Evolutionary conservation across 2,329 filamentous ascomycete genomes (phyloP), one percentile per base, ranked within the genome.

Genomic region (Gnomoniopsis smithogilvyi): DNA sequence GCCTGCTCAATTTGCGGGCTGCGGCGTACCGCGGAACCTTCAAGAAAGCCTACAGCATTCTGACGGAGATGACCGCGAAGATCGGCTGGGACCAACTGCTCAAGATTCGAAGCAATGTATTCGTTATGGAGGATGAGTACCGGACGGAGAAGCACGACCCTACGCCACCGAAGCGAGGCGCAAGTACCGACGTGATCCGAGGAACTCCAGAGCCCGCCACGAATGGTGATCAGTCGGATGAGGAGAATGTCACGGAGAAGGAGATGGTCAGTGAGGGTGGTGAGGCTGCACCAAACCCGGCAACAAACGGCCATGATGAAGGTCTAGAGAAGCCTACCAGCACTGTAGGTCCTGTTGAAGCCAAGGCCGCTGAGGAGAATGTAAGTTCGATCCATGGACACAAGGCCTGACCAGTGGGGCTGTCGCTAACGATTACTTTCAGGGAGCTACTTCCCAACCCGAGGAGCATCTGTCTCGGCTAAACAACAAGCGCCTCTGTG

Each of bases 51-150:
- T 99, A 99, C 76, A 88, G 88, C 64, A 89, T 99, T 36, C 80
- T 99, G 62, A 98, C 95, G 0, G 94, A 97, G 71, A 94, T 99
- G 79, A 96, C 94, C 0, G 89, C 92, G 62, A 94, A 95, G 74
- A 97, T 99, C 67, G 95, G 95, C 43, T 99, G 95, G 95, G 95
- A 99, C 67, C 92, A 97, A 70, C 81, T 99, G 22, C 79, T 99
- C 54, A 96, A 92, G 74, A 96, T 96, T 68, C 85, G 95, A 66
- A 98, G 94, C 76, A 93, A 94, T 63, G 95, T 99, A 1, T 99
- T 99, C 67, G 95, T 99, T 51, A 99, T 99, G 95, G 95, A 99
- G 72, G 95, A 99, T 69, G 95, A 99, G 73, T 99, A 99, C 71
- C 87, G 95, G 51, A 90, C 88, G 58, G 95, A 98, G 75, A 91